Evolutionary conservation across 129 eudicot species (phyloP).

Genomic region (Smallanthus sonchifolius): DNA sequence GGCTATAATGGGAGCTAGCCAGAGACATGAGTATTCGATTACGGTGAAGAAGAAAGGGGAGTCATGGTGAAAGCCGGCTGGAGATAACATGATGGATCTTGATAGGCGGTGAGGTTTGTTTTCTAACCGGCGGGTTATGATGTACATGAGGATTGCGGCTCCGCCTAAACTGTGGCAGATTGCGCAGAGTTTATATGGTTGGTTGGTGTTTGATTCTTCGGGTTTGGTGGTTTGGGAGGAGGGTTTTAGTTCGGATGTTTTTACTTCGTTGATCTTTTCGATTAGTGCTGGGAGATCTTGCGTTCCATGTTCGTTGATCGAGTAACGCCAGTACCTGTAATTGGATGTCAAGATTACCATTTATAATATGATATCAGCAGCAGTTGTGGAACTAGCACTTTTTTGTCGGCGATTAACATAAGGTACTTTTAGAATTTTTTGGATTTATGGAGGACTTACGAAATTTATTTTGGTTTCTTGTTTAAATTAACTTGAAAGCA

Average conservation of each 20-base stretch:
- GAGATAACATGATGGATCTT: conserved; percentile 71
- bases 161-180: conserved; percentile 93
- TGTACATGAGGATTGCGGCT: conserved; percentile 80
- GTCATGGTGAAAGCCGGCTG: conserved; percentile 89
- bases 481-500: too few species aligned
- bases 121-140: conserved; percentile 57
- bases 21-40: conserved; percentile 50
- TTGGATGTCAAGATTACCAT: not conserved
- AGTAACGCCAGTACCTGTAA: conserved; percentile 78
- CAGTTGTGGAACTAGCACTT: too few species aligned
- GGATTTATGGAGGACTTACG: too few species aligned
- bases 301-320: conserved; percentile 89
- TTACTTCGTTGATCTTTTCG: conserved; percentile 75
- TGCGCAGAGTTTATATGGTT: conserved; percentile 77
- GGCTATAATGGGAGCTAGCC: conserved; percentile 55
- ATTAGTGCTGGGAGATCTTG: conserved; percentile 85
- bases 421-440: too few species aligned
- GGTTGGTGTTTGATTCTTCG: conserved; percentile 36
- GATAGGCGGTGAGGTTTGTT: conserved; percentile 74
- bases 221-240: conserved; percentile 18
- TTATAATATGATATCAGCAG: not conserved
- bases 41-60: conserved; percentile 56
- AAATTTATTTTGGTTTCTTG: too few species aligned
- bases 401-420: too few species aligned
- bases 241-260: conserved; percentile 53